These are phyloP conservation scores for Misopates orontium DNA, from an alignment of 257 asterid species.

Conservation along the genomic window DNA sequence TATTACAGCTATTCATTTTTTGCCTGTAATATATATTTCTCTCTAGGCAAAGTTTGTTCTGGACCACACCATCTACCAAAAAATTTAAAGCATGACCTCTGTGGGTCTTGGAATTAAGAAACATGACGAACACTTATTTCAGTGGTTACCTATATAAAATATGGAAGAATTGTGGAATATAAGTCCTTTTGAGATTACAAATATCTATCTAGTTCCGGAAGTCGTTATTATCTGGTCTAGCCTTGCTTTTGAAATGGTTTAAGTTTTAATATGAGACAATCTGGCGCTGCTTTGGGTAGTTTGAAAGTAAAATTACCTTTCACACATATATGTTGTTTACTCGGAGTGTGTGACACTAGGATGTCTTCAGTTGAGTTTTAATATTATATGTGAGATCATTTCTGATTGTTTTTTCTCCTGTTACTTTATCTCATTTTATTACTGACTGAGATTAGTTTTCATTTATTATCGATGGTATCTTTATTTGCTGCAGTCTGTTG, in stretches of 20 bases:
- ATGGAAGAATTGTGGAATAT: background rate
- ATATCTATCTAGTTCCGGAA: background rate
- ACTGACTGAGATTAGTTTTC: too few relatives aligned
- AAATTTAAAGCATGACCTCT: background rate
- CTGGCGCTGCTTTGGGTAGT: background rate
- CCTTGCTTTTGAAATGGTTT: conserved; percentile 3
- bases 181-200: background rate
- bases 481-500: conserved; percentile 78
- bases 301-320: background rate
- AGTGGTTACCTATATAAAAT: background rate
- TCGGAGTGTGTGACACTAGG: background rate
- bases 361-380: conserved; percentile 10
- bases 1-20: too few relatives aligned
- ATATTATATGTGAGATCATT: background rate
- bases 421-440: conserved; percentile 19
- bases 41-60: background rate
- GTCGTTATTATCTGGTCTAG: background rate
- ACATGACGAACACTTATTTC: background rate
- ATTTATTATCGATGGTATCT: conserved; percentile 8
- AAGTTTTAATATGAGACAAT: background rate
- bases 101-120: background rate
- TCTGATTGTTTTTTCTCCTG: background rate
- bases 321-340: background rate
- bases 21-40: background rate
- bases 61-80: background rate